A percentile compares a stretch with the other conserved stretches of the same genome.
Conservation (phyloP, 768 basidiomycete genomes). For the Suillus luteus region DNA sequence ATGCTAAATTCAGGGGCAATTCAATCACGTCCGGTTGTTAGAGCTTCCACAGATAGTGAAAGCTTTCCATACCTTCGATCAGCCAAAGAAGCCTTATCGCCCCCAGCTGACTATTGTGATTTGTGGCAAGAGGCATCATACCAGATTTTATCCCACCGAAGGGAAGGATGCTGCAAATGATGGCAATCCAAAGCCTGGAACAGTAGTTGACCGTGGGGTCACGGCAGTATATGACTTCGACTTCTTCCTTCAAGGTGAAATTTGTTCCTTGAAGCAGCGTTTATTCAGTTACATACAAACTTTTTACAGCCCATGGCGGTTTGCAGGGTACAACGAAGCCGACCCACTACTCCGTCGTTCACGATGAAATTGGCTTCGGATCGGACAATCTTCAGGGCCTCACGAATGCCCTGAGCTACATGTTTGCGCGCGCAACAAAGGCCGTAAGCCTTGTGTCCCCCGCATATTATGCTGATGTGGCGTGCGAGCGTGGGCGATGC, state of each 20-base stretch:
- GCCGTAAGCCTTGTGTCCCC: conserved; percentile 39
- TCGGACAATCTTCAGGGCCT: conserved; percentile 55
- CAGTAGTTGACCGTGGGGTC: conserved; percentile 56
- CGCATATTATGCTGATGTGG: conserved; percentile 48
- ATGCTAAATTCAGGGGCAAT: conserved; percentile 45
- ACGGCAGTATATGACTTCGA: conserved; percentile 57
- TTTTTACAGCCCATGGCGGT: conserved; percentile 41
- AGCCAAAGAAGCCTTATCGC: conserved; percentile 38
- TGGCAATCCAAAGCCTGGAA: conserved; percentile 55
- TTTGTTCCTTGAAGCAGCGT: conserved; percentile 2
- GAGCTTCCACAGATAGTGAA: conserved; percentile 46
- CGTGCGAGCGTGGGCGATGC: conserved; percentile 56
- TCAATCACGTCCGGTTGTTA: conserved; percentile 42
- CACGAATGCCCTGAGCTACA: conserved; percentile 56
- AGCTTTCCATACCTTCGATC: conserved; percentile 44
- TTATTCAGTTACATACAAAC: conserved; percentile 1
- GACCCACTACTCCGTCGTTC: conserved; percentile 57
- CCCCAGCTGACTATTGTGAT: conserved; percentile 55
- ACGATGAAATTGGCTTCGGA: conserved; percentile 52
- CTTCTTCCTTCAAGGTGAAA: conserved; percentile 54
- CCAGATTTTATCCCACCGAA: conserved; percentile 57
- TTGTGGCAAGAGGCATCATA: conserved; percentile 61
- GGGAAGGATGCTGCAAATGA: conserved; percentile 41
- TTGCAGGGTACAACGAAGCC: conserved; percentile 51
- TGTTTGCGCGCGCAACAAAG: conserved; percentile 62